Base-by-base conservation (phyloP, 2,329 filamentous ascomycete genomes). In the Amauroascus niger region DNA sequence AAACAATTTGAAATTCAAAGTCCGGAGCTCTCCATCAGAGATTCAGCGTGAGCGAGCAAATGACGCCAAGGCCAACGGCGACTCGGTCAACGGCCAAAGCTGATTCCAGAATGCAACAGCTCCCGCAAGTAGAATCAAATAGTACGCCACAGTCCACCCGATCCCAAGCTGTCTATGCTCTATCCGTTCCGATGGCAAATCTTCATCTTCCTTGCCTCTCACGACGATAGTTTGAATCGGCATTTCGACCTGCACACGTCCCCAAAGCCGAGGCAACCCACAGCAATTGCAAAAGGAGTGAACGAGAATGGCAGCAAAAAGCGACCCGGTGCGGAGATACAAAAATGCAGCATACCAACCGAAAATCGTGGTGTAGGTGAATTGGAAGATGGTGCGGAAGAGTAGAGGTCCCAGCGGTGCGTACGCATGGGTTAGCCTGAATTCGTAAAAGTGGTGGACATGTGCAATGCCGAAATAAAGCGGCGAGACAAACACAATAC, bases 391-490 rank as follows among this genome's bases (percentile, higher is more conserved):
- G 1, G 88, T 88, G 48, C 88, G 82, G 26, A 86, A 65, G 5
- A 93, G 64, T 6, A 85, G 82, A 1, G 80, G 76, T 0, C 76
- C 59, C 11, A 83, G 64, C 0, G 87, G 79, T 1, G 84, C 82
- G 58, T 81, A 76, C 7, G 88, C 87, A 62, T 94, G 82, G 1
- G 86, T 87, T 54, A 95, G 76, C 54, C 86, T 80, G 70, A 95
- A 95, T 71, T 97, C 93, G 73, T 95, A 95, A 68, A 95, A 88
- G 71, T 98, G 93, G 71, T 98, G 91, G 46, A 95, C 71, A 71
- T 98, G 93, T 6, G 93, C 90, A 43, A 95, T 82, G 49, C 91
- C 91, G 66, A 97, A 97, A 67, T 95, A 84, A 9, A 96, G 74
- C 6, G 91, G 91, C 1, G 88, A 87, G 9, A 88, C 73, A 71